A percentile compares a stretch with the other conserved stretches of the same genome.
These are phyloP conservation scores for Sporobolomyces pararoseus DNA, from an alignment of 768 basidiomycete species.

Conservation along the genomic window DNA sequence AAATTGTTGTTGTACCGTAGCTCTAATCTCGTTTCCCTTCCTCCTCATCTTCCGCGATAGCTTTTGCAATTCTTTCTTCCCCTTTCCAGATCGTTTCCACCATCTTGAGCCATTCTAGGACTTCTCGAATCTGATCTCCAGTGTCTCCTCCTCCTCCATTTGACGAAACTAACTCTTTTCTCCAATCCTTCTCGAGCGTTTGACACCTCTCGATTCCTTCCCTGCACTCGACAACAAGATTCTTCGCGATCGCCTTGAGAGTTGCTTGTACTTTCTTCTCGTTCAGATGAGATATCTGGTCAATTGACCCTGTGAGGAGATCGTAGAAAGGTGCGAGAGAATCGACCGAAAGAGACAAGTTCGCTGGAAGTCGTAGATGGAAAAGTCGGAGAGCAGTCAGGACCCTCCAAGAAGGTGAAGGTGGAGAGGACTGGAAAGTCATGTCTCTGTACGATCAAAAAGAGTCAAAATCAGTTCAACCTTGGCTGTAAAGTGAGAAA, in stretches of 20 bases:
- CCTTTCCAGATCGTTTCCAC: conserved; percentile 24
- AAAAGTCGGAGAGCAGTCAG: conserved; percentile 35
- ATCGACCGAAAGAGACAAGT: conserved; percentile 1
- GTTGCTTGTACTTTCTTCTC: conserved; percentile 37
- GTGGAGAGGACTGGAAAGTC: conserved; percentile 37
- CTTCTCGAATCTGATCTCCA: not conserved
- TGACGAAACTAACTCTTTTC: not conserved
- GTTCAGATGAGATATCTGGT: conserved; percentile 46
- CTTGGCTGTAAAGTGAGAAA: conserved; percentile 1
- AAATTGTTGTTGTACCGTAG: not conserved
- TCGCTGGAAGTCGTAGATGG: conserved; percentile 28
- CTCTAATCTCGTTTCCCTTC: not conserved
- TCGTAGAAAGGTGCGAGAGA: conserved; percentile 28
- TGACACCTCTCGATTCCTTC: conserved; percentile 6
- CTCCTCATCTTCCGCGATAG: not conserved
- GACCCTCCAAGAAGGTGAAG: conserved; percentile 30
- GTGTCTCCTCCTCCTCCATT: not conserved
- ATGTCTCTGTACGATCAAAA: conserved; percentile 32
- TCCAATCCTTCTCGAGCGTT: not conserved
- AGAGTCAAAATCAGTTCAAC: conserved; percentile 29
- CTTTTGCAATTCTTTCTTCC: not conserved
- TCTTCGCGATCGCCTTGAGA: conserved; percentile 36
- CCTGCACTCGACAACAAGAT: conserved; percentile 18
- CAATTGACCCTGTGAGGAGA: conserved; percentile 31
- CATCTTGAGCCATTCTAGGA: conserved; percentile 23